Conservation (phyloP, 257 asterid genomes). For the Nyctanthes arbortristis region DNA sequence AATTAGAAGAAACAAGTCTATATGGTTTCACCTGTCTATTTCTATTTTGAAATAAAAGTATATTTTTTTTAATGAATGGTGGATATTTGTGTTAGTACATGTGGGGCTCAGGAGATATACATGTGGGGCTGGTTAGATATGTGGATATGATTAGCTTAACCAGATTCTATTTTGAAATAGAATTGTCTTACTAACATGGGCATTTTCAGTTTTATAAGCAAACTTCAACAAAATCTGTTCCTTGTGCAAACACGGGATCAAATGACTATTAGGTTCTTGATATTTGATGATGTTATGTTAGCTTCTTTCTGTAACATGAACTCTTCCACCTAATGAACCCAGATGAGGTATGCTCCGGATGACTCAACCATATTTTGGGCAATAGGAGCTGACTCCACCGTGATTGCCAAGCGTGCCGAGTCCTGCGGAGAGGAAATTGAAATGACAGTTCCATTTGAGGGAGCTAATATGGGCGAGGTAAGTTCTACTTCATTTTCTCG, state of each 20-base stretch:
- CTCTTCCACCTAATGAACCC: slow-evolving; percentile 27
- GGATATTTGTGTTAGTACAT: no score
- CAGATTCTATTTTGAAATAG: no score
- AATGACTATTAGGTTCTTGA: background rate
- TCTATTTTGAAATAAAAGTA: no score
- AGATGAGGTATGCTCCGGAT: slow-evolving; percentile 80
- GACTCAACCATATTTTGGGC: slow-evolving; percentile 99
- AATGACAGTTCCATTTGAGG: slow-evolving; percentile 94
- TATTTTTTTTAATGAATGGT: no score
- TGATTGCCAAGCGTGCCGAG: slow-evolving; percentile 75
- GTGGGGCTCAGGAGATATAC: no score
- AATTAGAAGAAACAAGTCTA: background rate
- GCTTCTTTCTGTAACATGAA: background rate
- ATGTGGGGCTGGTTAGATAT: no score
- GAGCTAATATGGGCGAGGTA: slow-evolving; percentile 85
- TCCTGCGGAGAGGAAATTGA: slow-evolving; percentile 76
- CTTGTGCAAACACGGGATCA: no score
- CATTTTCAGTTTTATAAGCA: no score
- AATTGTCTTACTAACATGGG: no score
- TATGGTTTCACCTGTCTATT: background rate
- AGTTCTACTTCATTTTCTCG: slow-evolving; percentile 3
- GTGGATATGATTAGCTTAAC: no score
- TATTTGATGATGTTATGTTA: background rate
- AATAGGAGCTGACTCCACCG: slow-evolving; percentile 53
- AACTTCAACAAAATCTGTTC: no score